These are phyloP conservation scores for Trametes versicolor DNA, from an alignment of 1,284 basidiomycete species.

Conservation along the genomic window DNA sequence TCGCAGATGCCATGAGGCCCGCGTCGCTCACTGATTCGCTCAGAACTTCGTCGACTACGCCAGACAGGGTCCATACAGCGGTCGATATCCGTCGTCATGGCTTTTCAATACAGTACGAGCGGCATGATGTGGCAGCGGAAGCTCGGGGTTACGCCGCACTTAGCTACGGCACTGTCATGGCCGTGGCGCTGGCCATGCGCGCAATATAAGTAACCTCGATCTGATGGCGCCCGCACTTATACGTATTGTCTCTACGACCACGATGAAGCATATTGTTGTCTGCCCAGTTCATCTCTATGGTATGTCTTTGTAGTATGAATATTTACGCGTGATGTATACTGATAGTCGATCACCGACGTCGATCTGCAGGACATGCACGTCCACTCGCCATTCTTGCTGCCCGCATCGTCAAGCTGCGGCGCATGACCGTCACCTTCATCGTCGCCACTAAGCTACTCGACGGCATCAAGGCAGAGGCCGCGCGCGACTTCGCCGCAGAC, in stretches of 20 bases:
- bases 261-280: slow-evolving; percentile 6
- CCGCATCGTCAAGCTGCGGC: slow-evolving; percentile 16
- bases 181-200: neutral
- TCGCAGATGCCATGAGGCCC: too few species aligned
- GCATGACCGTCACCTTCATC: slow-evolving; percentile 17
- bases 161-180: too few species aligned
- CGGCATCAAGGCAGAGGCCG: slow-evolving; percentile 14
- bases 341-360: neutral
- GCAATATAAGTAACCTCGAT: neutral
- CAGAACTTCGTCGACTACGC: too few species aligned
- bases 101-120: too few species aligned
- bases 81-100: too few species aligned
- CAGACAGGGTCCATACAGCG: too few species aligned
- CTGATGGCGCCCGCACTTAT: too few species aligned
- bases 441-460: neutral
- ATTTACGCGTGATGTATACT: too few species aligned
- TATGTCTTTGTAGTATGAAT: neutral
- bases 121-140: neutral
- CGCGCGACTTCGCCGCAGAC: slow-evolving; percentile 14
- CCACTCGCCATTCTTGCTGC: slow-evolving; percentile 19
- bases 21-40: too few species aligned
- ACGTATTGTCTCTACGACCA: too few species aligned
- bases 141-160: neutral
- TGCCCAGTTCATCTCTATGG: slow-evolving; percentile 10
- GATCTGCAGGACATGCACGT: slow-evolving; percentile 18